Base-by-base conservation (phyloP, 257 asterid species). In the Anisodus acutangulus region DNA sequence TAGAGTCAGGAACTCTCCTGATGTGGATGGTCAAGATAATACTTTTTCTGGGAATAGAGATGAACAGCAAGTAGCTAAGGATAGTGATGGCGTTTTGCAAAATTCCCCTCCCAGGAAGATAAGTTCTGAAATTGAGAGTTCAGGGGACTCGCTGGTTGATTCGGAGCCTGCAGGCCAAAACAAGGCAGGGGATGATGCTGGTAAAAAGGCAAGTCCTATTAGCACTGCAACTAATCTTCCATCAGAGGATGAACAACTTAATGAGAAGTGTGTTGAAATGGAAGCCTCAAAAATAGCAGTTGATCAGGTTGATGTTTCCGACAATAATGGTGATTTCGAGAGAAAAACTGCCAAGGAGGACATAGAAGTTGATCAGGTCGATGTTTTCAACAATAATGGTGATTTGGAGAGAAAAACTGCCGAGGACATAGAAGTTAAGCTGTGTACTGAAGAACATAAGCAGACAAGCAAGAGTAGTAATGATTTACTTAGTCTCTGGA, bases 401-500 rank as follows among this genome's bases (percentile, higher is more conserved):
- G 89, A 85, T 57, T 22, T 82, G 88, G 90, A 88, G 74, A 78
- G 62, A 82, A 84, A 83, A 86, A 79, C 83, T 72, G 87, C 85
- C 1, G 85, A 86, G 83, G 90, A 80, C 57, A 70, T 49, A 71
- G 84, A 72, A 76, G 83, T 86, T 22, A 63, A 53, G 58, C 83
- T 85, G 80, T 74, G 85, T 49, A 82, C 45, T 11, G 84, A 35
- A 62, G 88, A 86, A 88, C 93, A 82, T 67, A 85, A 51, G 83
- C 78, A 80, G 72, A 88, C 84, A 2, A 86, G 83, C 15, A 86
- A 85, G 87, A 88, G 66, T 76, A 84, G 51, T 80, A 78, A 80
- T 82, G 95, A 92, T 89, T 84, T 96, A 83, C 84, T 90, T 58
- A 92, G 88, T 86, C 88, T 91, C 71, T 87, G 91, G 89, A 87